A percentile compares a stretch with the other conserved stretches of the same genome.
Conservation (phyloP, 2,329 filamentous ascomycete genomes). For the Talaromyces atroroseus region DNA sequence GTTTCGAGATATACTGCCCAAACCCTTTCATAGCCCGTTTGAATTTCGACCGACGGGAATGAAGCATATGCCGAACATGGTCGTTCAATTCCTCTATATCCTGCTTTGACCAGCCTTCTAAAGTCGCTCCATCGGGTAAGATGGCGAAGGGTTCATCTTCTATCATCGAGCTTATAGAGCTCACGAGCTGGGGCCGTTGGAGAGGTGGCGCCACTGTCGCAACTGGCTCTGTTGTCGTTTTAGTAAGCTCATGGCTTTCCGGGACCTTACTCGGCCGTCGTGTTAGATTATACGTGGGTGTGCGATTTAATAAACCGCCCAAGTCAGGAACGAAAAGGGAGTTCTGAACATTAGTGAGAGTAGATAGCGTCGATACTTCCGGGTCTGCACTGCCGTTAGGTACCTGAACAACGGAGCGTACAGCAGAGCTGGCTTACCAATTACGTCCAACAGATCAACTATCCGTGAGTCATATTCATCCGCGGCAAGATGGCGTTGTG, state of each 20-base stretch:
- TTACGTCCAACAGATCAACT: slow-evolving; percentile 63
- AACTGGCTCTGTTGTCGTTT: slow-evolving; percentile 7
- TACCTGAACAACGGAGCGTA: not conserved
- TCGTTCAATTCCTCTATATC: slow-evolving; percentile 77
- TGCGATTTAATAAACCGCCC: slow-evolving; percentile 68
- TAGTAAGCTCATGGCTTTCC: slow-evolving; percentile 12
- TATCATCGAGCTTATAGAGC: slow-evolving; percentile 62
- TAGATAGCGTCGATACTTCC: slow-evolving; percentile 75
- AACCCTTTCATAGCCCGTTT: slow-evolving; percentile 77
- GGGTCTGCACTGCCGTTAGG: slow-evolving; percentile 50
- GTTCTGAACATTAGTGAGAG: slow-evolving; percentile 84
- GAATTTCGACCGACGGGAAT: slow-evolving; percentile 72
- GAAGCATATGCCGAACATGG: slow-evolving; percentile 80
- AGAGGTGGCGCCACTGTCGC: slow-evolving; percentile 19
- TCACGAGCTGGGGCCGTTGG: slow-evolving; percentile 30
- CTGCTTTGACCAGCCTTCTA: slow-evolving; percentile 68
- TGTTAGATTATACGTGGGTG: slow-evolving; percentile 71
- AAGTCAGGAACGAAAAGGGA: slow-evolving; percentile 80
- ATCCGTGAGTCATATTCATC: slow-evolving; percentile 57
- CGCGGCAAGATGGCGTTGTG: slow-evolving; percentile 8
- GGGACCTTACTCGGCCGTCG: slow-evolving; percentile 39
- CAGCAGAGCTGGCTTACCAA: slow-evolving; percentile 48
- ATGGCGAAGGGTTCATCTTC: slow-evolving; percentile 72
- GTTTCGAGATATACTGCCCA: slow-evolving; percentile 68
- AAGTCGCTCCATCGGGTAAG: slow-evolving; percentile 64